These are phyloP conservation scores for Xanthoceras sorbifolium DNA, from an alignment of 345 rosid species.

Conservation along the genomic window DNA sequence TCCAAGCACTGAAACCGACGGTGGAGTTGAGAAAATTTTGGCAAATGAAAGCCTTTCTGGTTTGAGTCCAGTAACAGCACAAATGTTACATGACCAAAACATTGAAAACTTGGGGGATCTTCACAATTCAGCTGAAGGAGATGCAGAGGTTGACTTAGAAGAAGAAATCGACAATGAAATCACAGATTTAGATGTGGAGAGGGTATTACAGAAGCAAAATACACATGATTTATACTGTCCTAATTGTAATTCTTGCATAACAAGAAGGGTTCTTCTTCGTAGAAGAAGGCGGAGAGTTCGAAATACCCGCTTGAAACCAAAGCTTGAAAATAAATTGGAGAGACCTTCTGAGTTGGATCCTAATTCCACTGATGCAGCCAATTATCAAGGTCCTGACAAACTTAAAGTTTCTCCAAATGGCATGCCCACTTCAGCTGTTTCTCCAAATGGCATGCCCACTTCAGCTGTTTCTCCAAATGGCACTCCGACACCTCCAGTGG, in stretches of 20 bases:
- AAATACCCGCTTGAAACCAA: conserved; percentile 26
- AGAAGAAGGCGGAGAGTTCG: conserved; percentile 46
- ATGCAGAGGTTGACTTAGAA: conserved; percentile 17
- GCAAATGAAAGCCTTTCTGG: conserved; percentile 23
- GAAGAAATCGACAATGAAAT: conserved; percentile 50
- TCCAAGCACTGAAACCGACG: conserved; percentile 22
- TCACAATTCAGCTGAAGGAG: conserved; percentile 24
- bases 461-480: not conserved
- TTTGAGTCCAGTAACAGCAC: conserved; percentile 28
- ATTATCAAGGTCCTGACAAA: conserved; percentile 10
- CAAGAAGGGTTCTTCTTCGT: conserved; percentile 62
- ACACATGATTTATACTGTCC: conserved; percentile 87
- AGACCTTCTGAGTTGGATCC: not conserved
- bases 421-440: not conserved
- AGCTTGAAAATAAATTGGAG: conserved; percentile 18
- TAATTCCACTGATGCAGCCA: conserved; percentile 20
- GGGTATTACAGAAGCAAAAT: conserved; percentile 59
- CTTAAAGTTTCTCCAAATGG: conserved; percentile 15
- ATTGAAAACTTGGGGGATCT: conserved; percentile 8
- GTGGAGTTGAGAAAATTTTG: conserved; percentile 4
- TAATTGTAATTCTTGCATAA: conserved; percentile 72
- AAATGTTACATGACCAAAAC: conserved; percentile 20
- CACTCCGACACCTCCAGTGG: conserved; percentile 18
- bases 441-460: conserved; percentile 16
- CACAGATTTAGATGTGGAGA: conserved; percentile 61